A percentile compares a stretch with the other conserved stretches of the same genome.
Conservation (phyloP, 2,329 filamentous ascomycete genomes). For the Botrytis byssoidea region DNA sequence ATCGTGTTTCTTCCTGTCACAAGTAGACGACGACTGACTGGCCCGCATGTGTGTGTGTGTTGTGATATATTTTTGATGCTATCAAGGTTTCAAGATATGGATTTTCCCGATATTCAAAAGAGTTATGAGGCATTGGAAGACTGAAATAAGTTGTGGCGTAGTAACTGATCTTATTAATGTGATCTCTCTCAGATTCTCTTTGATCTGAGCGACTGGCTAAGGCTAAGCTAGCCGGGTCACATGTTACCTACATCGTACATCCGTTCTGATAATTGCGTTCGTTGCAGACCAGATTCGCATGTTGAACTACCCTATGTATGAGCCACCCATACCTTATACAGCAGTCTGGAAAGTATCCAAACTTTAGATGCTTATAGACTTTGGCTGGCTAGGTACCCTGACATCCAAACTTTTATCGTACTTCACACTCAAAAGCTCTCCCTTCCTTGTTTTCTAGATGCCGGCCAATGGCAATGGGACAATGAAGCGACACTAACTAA, state of each 20-base stretch:
- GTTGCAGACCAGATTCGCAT: not conserved
- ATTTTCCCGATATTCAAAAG: not conserved
- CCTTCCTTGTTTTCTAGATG: not conserved
- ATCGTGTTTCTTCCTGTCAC: not conserved
- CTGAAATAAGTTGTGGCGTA: not conserved
- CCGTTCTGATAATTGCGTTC: not conserved
- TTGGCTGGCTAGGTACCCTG: not conserved
- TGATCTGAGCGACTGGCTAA: not conserved
- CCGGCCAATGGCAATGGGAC: not conserved
- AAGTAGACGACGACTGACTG: not conserved
- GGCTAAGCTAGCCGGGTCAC: not conserved
- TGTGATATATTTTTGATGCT: not conserved
- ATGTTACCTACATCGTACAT: not conserved
- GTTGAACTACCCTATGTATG: not conserved
- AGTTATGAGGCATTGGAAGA: not conserved
- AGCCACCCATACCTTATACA: not conserved
- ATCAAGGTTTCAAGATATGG: not conserved
- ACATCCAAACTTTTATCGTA: not conserved
- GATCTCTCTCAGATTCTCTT: not conserved
- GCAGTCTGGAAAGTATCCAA: not conserved
- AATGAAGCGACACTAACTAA: not conserved
- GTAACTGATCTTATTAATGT: not conserved
- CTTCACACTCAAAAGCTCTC: too few relatives aligned
- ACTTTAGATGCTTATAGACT: not conserved
- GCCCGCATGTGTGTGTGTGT: not conserved